Evolutionary conservation across 352 stramenopile species (phyloP).

Genomic region (Phytopythium sindhum): DNA sequence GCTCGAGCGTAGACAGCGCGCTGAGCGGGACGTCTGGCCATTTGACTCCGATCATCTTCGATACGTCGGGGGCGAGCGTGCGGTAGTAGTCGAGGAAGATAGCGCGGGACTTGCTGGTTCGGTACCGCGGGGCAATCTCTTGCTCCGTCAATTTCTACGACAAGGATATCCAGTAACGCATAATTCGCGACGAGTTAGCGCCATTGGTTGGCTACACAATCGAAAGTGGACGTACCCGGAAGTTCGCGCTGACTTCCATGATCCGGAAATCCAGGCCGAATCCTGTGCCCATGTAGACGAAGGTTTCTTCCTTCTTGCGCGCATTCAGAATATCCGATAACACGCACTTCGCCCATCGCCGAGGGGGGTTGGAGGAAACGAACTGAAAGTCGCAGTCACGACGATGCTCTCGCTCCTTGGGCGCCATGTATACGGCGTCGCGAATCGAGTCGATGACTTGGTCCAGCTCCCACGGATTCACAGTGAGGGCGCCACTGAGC

Average conservation of each 20-base stretch:
- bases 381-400: slow-evolving; percentile 80
- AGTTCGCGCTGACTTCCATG: slow-evolving; percentile 92
- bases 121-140: slow-evolving; percentile 56
- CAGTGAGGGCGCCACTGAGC: slow-evolving; percentile 92
- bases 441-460: slow-evolving; percentile 69
- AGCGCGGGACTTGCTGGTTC: slow-evolving; percentile 74
- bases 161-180: background rate
- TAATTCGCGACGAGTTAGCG: background rate
- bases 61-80: slow-evolving; percentile 93
- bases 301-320: slow-evolving; percentile 73
- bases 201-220: background rate
- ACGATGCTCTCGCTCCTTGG: slow-evolving; percentile 66
- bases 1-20: slow-evolving; percentile 82
- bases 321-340: slow-evolving; percentile 76
- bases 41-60: slow-evolving; percentile 66
- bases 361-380: slow-evolving; percentile 60
- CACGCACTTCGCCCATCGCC: slow-evolving; percentile 70
- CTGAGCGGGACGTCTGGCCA: slow-evolving; percentile 78
- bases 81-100: slow-evolving; percentile 99
- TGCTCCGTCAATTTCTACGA: slow-evolving; percentile 69
- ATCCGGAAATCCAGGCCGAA: slow-evolving; percentile 96
- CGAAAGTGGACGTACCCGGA: slow-evolving; percentile 70
- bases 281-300: slow-evolving; percentile 89
- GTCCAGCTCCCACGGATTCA: slow-evolving; percentile 97
- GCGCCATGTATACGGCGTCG: slow-evolving; percentile 70